Evolutionary conservation across 306 rosid genomes (phyloP).

Genomic region (Ormosia semicastrata): DNA sequence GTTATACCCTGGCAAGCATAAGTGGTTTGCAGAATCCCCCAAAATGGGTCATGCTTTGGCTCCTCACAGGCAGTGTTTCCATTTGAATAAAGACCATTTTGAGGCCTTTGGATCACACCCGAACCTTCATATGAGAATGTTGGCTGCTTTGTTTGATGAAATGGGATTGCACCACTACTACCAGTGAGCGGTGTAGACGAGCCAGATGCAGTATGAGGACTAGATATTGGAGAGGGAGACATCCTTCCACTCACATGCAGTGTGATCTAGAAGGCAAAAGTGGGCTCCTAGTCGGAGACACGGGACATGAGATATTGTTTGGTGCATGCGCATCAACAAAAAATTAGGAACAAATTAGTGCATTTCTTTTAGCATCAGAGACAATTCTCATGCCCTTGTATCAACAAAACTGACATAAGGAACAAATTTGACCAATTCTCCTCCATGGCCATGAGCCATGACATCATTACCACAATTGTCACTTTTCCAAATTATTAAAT

Average conservation of each 20-base stretch:
- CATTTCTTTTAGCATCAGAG: conserved; percentile 12
- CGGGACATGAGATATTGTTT: conserved; percentile 70
- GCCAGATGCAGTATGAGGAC: conserved; percentile 66
- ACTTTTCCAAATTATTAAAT: background rate
- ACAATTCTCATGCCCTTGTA: background rate
- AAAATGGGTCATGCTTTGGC: conserved; percentile 42
- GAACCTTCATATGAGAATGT: conserved; percentile 42
- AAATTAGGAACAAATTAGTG: conserved; percentile 18
- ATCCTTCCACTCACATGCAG: conserved; percentile 56
- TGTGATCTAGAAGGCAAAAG: conserved; percentile 57
- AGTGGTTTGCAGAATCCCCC: conserved; percentile 43
- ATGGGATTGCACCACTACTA: conserved; percentile 59
- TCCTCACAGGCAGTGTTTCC: conserved; percentile 38
- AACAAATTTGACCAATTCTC: background rate
- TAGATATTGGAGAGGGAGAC: conserved; percentile 75
- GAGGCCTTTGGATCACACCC: conserved; percentile 44
- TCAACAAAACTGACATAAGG: background rate
- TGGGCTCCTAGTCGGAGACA: conserved; percentile 68
- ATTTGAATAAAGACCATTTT: conserved; percentile 33
- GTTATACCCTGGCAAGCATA: conserved; percentile 34
- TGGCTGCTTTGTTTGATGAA: conserved; percentile 49
- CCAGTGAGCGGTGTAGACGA: conserved; percentile 63
- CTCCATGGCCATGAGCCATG: conserved; percentile 36
- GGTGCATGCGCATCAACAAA: conserved; percentile 55
- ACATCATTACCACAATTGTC: conserved; percentile 2